Percentiles rank a stretch among this genome's conserved stretches.
phyloP scores from a whole-genome alignment of 176 grass and related monocot genomes.

The Carex scoparia region DNA sequence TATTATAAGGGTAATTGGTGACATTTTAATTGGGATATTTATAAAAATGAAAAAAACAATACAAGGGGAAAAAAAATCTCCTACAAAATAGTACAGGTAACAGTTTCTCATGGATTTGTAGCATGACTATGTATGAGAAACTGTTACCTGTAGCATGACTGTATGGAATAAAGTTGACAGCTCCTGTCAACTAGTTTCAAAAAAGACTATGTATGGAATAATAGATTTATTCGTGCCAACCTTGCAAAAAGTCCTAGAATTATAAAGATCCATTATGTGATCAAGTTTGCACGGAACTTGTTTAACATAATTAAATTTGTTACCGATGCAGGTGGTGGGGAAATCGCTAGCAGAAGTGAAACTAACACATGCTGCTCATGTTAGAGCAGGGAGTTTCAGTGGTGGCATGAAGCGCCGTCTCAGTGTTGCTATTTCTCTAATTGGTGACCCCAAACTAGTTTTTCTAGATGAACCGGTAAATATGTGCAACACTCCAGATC shows the following conservation, averaged over 20 bases:
- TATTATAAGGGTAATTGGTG: neutral
- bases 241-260: neutral
- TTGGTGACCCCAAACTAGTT: conserved; percentile 86
- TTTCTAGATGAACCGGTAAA: conserved; percentile 95
- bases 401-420: conserved; percentile 93
- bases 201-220: neutral
- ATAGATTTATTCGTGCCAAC: neutral
- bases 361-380: conserved; percentile 66
- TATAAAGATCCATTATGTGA: neutral
- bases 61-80: neutral
- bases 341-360: conserved; percentile 87
- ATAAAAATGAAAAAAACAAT: neutral
- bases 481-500: conserved; percentile 11
- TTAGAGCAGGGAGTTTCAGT: conserved; percentile 89
- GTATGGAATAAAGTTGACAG: no score
- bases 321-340: conserved; percentile 54
- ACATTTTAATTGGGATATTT: neutral
- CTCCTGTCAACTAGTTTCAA: no score
- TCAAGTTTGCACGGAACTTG: neutral
- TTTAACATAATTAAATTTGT: neutral
- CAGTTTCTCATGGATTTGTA: neutral
- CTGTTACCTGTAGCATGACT: no score
- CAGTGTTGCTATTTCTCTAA: conserved; percentile 91
- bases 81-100: neutral
- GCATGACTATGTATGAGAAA: no score